Base-by-base conservation (phyloP, 805 yeast genomes). In the Schizosaccharomyces octosporus region DNA sequence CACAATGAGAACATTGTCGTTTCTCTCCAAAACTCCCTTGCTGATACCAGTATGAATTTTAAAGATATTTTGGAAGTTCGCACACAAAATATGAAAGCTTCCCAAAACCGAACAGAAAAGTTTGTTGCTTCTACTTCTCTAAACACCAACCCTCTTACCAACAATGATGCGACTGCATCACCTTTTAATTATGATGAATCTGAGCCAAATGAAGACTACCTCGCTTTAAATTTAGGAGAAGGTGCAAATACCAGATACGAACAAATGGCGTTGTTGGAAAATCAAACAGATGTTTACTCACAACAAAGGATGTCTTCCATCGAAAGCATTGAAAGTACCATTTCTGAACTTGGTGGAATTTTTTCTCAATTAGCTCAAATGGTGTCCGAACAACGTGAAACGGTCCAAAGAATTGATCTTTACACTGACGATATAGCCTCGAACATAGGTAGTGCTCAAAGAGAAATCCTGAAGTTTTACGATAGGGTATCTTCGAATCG, bases 381-480 rank as follows among this genome's bases (percentile, higher is more conserved):
- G 97, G 97, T 93, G 6, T 88, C 86, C 64, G 97, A 93, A 71
- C 98, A 93, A 72, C 90, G 97, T 51, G 98, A 93, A 67, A 85
- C 85, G 17, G 90, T 93, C 62, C 97, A 90, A 71, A 77, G 97
- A 63, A 93, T 93, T 65, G 98, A 93, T 72, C 86, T 82, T 62
- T 89, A 93, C 69, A 95, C 95, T 5, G 96, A 89, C 66, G 97
- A 93, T 68, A 87, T 90, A 61, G 81, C 87, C 67, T 70, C 90
- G 69, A 93, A 89, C 70, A 89, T 93, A 17, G 74, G 79, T 32
- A 97, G 97, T 1, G 98, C 98, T 0, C 97, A 93, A 70, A 75
- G 97, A 64, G 97, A 93, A 70, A 77, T 93, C 65, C 74, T 90
- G 66, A 90, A 88, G 71, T 93, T 89, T 72, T 93, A 84, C 69